Conservation (phyloP, 805 yeast genomes). For the Metschnikowia borealis region DNA sequence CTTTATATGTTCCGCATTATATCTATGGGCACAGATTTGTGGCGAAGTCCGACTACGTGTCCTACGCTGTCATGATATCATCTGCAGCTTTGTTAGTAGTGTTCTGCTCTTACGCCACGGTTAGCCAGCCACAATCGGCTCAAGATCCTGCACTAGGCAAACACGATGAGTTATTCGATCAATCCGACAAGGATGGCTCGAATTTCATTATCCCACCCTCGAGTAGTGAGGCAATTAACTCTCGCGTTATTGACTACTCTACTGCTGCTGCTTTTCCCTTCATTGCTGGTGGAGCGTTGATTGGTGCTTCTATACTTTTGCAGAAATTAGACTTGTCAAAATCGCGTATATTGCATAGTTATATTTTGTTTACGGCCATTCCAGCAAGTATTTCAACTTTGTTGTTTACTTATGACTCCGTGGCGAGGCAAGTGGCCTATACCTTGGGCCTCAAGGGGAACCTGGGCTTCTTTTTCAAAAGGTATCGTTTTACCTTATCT, state of each 20-base stretch:
- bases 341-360: constrained; percentile 31
- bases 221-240: constrained; percentile 6
- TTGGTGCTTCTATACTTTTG: constrained; percentile 35
- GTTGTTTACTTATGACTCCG: constrained; percentile 22
- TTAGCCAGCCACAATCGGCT: constrained; percentile 24
- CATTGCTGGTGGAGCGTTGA: constrained; percentile 36
- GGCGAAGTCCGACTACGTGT: background rate
- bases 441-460: constrained; percentile 17
- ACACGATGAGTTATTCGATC: constrained; percentile 17
- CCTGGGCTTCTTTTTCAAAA: constrained; percentile 24
- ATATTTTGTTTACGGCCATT: constrained; percentile 32
- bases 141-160: constrained; percentile 19
- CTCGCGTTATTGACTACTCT: constrained; percentile 9
- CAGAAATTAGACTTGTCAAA: constrained; percentile 27
- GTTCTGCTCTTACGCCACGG: constrained; percentile 19
- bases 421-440: constrained; percentile 26
- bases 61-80: constrained; percentile 13
- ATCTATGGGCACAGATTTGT: background rate
- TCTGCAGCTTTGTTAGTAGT: constrained; percentile 22
- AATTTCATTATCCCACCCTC: constrained; percentile 9
- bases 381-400: constrained; percentile 19
- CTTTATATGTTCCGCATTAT: constrained; percentile 2
- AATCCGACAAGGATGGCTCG: constrained; percentile 23
- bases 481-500: constrained; percentile 41
- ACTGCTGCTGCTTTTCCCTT: constrained; percentile 44